These are phyloP conservation scores for Solanum clarkiae DNA, from an alignment of 257 asterid species.

Conservation along the genomic window DNA sequence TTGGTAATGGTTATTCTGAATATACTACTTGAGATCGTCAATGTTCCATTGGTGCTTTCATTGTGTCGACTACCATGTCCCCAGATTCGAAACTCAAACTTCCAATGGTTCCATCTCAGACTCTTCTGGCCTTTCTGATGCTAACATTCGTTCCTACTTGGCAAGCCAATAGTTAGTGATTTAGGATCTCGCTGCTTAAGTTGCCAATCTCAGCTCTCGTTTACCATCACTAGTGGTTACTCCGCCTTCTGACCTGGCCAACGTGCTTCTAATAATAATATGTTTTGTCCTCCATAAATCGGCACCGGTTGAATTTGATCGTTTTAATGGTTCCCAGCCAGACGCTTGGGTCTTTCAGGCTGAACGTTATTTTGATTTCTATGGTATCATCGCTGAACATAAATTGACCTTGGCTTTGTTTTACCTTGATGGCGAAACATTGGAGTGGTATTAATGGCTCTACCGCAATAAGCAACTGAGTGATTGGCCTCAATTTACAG, in stretches of 20 bases:
- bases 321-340: background rate
- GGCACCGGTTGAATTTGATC: background rate
- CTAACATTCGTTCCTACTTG: background rate
- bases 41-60: background rate
- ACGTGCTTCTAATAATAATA: no score
- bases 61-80: background rate
- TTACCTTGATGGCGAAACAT: background rate
- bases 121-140: background rate
- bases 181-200: no score
- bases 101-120: background rate
- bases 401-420: background rate
- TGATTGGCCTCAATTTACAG: background rate
- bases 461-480: background rate
- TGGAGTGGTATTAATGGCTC: background rate
- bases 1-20: background rate
- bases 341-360: background rate
- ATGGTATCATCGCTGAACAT: background rate
- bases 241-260: no score
- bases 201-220: no score
- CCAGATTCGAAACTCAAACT: background rate
- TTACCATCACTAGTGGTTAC: no score
- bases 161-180: no score
- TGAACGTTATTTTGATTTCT: background rate
- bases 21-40: no score
- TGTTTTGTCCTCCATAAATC: no score